These are phyloP conservation scores for Xylaria sp. DNA, from an alignment of 2,329 filamentous ascomycete genomes.

Conservation along the genomic window DNA sequence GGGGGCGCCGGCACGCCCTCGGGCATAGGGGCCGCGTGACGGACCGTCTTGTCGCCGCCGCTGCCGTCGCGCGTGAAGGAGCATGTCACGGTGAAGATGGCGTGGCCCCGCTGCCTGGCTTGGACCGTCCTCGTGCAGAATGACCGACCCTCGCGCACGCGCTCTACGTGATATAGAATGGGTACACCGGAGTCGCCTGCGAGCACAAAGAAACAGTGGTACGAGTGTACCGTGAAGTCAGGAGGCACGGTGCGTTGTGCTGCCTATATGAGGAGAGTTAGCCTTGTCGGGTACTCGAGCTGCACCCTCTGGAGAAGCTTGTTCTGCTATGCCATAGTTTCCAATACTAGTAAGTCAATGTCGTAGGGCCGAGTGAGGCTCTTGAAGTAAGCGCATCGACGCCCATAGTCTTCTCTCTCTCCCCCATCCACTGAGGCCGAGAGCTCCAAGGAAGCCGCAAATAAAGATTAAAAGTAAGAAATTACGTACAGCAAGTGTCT, in stretches of 20 bases:
- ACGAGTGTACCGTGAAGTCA: slow-evolving; percentile 86
- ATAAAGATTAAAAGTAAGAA: not conserved
- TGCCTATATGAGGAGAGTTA: slow-evolving; percentile 57
- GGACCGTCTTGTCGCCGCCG: slow-evolving; percentile 57
- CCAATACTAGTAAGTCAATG: not conserved
- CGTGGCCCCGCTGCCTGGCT: slow-evolving; percentile 82
- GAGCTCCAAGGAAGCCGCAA: not conserved
- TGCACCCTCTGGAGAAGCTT: not conserved
- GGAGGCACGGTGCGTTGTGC: slow-evolving; percentile 84
- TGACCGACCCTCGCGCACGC: slow-evolving; percentile 85
- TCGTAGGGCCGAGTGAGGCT: not conserved
- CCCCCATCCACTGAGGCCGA: not conserved
- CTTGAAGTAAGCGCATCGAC: not conserved
- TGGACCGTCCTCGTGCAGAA: slow-evolving; percentile 96
- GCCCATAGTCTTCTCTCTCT: not conserved
- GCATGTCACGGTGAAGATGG: slow-evolving; percentile 95
- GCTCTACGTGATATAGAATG: slow-evolving; percentile 93
- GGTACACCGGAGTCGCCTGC: slow-evolving; percentile 85
- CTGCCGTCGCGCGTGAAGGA: slow-evolving; percentile 77
- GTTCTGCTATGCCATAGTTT: not conserved
- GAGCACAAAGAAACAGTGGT: slow-evolving; percentile 99
- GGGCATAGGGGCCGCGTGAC: slow-evolving; percentile 70
- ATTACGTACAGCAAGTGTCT: slow-evolving; percentile 52
- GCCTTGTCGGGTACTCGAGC: not conserved
- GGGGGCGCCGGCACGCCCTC: slow-evolving; percentile 45